phyloP scores from a whole-genome alignment of 257 asterid genomes.

The Nicotiana paniculata region DNA sequence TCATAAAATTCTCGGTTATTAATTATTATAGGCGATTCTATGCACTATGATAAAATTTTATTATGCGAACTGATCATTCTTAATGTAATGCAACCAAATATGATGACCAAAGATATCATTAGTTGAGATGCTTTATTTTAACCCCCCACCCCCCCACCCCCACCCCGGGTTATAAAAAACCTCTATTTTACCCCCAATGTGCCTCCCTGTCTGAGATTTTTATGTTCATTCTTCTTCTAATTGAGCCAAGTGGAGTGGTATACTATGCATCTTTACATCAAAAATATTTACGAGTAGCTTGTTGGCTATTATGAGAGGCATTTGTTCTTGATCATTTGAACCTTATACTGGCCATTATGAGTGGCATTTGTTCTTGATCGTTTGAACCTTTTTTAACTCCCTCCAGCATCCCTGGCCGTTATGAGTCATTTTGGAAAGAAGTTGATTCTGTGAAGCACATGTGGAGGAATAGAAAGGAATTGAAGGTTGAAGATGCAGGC shows the following conservation, averaged over 20 bases:
- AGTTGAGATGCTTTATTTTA: background rate
- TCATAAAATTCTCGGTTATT: background rate
- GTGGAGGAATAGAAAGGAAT: slow-evolving; percentile 74
- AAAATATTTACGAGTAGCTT: background rate
- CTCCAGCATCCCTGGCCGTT: slow-evolving; percentile 80
- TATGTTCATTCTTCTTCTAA: background rate
- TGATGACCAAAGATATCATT: background rate
- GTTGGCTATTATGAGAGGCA: background rate
- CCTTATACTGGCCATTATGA: background rate
- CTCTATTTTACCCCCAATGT: background rate
- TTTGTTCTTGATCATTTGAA: background rate
- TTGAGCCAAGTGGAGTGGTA: background rate
- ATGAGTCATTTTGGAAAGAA: slow-evolving; percentile 80
- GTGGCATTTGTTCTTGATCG: background rate
- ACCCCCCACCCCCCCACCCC: no score
- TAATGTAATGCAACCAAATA: background rate
- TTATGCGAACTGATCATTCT: background rate
- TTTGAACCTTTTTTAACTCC: background rate
- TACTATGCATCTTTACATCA: background rate
- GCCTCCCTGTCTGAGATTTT: background rate
- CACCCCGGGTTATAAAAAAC: no score
- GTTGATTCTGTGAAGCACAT: slow-evolving; percentile 57
- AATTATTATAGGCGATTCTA: background rate
- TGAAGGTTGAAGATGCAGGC: slow-evolving; percentile 88
- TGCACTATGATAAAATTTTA: background rate